A percentile compares a stretch with the other conserved stretches of the same genome.
Conservation (phyloP, 2,329 filamentous ascomycete genomes). For the Diplodia corticola region DNA sequence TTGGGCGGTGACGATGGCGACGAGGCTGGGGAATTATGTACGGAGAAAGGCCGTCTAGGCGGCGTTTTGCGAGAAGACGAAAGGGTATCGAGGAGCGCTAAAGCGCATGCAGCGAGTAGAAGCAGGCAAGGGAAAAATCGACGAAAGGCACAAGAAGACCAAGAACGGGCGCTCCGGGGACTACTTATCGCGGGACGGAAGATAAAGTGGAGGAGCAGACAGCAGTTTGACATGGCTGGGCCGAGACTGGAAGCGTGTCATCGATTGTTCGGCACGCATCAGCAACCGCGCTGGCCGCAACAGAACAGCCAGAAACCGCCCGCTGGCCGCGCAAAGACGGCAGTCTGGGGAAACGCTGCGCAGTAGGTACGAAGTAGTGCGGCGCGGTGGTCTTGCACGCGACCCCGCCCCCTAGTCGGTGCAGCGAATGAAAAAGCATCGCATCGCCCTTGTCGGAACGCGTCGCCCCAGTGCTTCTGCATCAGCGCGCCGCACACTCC, state of each 20-base stretch:
- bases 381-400: neutral
- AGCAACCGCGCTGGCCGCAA: neutral
- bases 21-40: conserved; percentile 1
- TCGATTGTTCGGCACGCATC: neutral
- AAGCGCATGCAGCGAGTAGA: neutral
- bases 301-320: neutral
- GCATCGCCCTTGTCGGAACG: conserved; percentile 13
- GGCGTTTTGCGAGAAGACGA: neutral
- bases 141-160: neutral
- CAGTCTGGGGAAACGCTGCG: neutral
- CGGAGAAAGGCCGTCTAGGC: conserved; percentile 1
- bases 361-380: neutral
- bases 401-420: conserved; percentile 9
- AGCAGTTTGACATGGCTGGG: conserved; percentile 5
- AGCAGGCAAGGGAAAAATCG: neutral
- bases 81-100: conserved; percentile 11
- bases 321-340: neutral
- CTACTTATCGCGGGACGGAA: neutral
- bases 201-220: conserved; percentile 14
- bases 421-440: conserved; percentile 22
- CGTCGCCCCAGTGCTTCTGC: conserved; percentile 13
- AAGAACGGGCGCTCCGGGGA: neutral
- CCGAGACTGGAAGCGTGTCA: conserved; percentile 13
- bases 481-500: conserved; percentile 1
- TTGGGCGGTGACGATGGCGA: neutral